Evolutionary conservation across 1,284 basidiomycete species (phyloP).

Genomic region (Cryptococcus sp.): DNA sequence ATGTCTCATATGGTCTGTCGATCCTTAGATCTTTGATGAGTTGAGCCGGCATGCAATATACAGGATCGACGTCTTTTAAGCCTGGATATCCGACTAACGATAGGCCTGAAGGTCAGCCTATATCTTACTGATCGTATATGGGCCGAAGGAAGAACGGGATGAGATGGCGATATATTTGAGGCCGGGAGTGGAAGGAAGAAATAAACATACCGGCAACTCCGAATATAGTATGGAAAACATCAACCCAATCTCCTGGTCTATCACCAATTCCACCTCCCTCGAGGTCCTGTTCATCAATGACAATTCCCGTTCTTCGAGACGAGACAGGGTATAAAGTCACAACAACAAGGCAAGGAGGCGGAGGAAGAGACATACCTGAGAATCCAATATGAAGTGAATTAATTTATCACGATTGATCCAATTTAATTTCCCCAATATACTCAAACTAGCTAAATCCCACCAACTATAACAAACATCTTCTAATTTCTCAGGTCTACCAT

Average conservation of each 20-base stretch:
- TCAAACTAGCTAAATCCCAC: conserved; percentile 88
- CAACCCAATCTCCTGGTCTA: conserved; percentile 84
- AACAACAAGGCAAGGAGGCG: not conserved
- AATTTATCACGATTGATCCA: conserved; percentile 93
- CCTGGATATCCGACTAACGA: conserved; percentile 85
- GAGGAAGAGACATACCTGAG: conserved; percentile 58
- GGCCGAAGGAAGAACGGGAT: not conserved
- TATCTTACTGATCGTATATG: not conserved
- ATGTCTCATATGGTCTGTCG: conserved; percentile 31
- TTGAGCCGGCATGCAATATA: conserved; percentile 89
- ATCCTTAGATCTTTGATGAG: conserved; percentile 67
- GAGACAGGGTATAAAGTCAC: not conserved
- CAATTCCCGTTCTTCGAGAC: conserved; percentile 1
- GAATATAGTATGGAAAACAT: conserved; percentile 95
- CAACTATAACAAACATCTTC: conserved; percentile 98
- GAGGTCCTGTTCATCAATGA: conserved; percentile 59
- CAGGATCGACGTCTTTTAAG: conserved; percentile 78
- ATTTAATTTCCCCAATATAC: conserved; percentile 73
- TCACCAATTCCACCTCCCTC: conserved; percentile 93
- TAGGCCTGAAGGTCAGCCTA: conserved; percentile 58
- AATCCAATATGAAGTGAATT: conserved; percentile 73
- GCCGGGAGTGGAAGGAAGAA: too few relatives aligned
- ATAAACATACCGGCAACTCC: conserved; percentile 76
- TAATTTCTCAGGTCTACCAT: conserved; percentile 95
- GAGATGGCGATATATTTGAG: not conserved